Conservation (phyloP, 2,329 filamentous ascomycete genomes). For the Pseudogymnoascus destructans region DNA sequence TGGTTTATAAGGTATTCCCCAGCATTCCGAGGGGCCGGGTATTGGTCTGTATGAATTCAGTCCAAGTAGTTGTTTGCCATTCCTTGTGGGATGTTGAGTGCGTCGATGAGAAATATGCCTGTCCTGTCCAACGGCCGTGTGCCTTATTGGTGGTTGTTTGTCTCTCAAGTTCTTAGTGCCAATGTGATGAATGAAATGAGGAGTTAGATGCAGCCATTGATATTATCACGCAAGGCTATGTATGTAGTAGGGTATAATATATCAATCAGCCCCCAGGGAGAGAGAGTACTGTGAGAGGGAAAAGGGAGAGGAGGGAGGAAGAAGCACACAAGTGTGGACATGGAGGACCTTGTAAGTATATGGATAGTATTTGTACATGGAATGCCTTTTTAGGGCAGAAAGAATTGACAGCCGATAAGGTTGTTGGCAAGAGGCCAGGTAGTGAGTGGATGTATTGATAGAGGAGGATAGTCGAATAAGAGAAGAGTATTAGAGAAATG, state of each 20-base stretch:
- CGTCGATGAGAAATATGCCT: slow-evolving; percentile 3
- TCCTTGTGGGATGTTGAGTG: slow-evolving; percentile 17
- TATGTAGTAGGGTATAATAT: slow-evolving; percentile 1
- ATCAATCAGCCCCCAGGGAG: neutral
- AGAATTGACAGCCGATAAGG: slow-evolving; percentile 3
- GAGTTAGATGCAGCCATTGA: slow-evolving; percentile 8
- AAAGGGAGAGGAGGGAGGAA: neutral
- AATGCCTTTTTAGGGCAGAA: neutral
- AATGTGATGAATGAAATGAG: slow-evolving; percentile 6
- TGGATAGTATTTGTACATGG: slow-evolving; percentile 2
- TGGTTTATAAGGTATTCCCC: slow-evolving; percentile 23
- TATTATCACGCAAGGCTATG: slow-evolving; percentile 7
- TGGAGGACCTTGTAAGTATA: slow-evolving; percentile 6
- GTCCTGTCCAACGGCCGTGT: neutral
- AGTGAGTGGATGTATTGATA: slow-evolving; percentile 2
- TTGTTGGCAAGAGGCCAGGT: slow-evolving; percentile 5
- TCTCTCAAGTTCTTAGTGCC: neutral
- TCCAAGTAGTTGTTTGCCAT: slow-evolving; percentile 24
- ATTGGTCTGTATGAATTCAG: slow-evolving; percentile 21
- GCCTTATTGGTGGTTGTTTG: slow-evolving; percentile 8
- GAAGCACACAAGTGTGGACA: neutral
- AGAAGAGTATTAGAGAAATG: neutral
- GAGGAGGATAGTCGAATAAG: neutral
- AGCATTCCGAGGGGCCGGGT: slow-evolving; percentile 23
- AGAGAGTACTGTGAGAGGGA: slow-evolving; percentile 1